These are phyloP conservation scores for Sugiyamaella valdiviana DNA, from an alignment of 805 yeast species.

Conservation along the genomic window DNA sequence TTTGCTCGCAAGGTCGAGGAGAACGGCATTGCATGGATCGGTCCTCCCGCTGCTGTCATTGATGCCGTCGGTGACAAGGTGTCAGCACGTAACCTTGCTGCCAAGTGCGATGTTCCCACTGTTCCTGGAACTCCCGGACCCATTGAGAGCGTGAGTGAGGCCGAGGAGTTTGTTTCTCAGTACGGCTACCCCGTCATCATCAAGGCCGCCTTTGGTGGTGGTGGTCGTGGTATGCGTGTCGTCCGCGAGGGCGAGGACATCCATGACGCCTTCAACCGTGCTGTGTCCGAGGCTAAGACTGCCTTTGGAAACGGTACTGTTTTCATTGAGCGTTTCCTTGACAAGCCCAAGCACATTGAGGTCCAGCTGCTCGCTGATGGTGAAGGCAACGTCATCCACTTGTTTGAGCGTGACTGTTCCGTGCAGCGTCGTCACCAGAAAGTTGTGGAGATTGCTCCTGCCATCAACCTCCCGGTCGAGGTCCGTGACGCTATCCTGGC, in stretches of 20 bases:
- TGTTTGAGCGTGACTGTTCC: constrained; percentile 98
- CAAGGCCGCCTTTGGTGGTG: constrained; percentile 99
- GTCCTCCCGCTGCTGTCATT: constrained; percentile 82
- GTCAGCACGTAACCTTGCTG: constrained; percentile 84
- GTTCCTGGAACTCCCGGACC: constrained; percentile 99
- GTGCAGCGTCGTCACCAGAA: constrained; percentile 99
- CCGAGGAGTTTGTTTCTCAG: constrained; percentile 67
- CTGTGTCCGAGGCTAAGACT: constrained; percentile 87
- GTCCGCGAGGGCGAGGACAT: constrained; percentile 94
- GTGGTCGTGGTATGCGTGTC: constrained; percentile 99
- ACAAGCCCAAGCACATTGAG: constrained; percentile 95
- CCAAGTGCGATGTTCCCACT: constrained; percentile 74
- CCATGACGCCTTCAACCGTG: constrained; percentile 86
- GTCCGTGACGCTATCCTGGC: constrained; percentile 89
- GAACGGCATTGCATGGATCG: constrained; percentile 92
- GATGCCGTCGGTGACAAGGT: constrained; percentile 97
- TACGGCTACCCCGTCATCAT: constrained; percentile 95
- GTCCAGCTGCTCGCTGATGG: constrained; percentile 92
- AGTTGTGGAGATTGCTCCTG: constrained; percentile 98
- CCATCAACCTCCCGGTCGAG: constrained; percentile 72
- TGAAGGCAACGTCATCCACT: constrained; percentile 90
- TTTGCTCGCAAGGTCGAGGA: constrained; percentile 88
- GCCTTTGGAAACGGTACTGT: constrained; percentile 99
- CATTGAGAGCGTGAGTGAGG: constrained; percentile 72
- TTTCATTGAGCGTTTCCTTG: constrained; percentile 91